Base-by-base conservation (phyloP, 2,329 filamentous ascomycete genomes). In the Cordyceps tenuipes region DNA sequence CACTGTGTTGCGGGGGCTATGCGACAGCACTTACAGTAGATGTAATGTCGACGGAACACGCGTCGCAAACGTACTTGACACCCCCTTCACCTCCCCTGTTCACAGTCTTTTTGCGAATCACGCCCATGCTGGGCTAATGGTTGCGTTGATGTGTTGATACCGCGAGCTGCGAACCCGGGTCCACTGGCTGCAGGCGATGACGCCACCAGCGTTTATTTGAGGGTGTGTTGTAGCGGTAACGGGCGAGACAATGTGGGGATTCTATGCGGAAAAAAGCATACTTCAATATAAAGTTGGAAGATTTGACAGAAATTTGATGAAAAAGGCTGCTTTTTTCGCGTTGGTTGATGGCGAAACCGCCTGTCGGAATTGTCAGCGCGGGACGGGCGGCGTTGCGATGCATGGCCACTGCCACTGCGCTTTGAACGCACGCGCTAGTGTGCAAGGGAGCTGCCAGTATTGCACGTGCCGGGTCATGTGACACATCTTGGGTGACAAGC, bases 21-120 rank as follows among this genome's bases (percentile, higher is more conserved):
- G 39, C 36, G 39, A 43, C 57, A 52, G 23, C 23, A 80, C 88
- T 69, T 82, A 96, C 94, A 51, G 94, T 99, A 5, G 92, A 94
- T 51, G 94, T 99, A 66, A 99, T 96, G 73, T 99, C 94, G 61
- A 90, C 90, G 49, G 91, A 96, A 74, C 94, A 99, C 62, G 96
- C 88, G 74, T 99, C 95, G 78, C 94, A 99, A 65, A 97, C 91
- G 73, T 96, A 99, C 73, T 97, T 97, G 36, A 91, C 89, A 64
- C 90, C 90, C 52, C 89, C 91, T 71, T 97, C 91, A 56, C 88
- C 91, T 64, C 90, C 90, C 70, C 90, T 82, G 59, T 87, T 86
- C 66, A 89, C 89, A 62, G 90, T 94, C 79, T 97, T 97, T 81
- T 97, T 97, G 72, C 92, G 89, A 72, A 97, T 96, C 69, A 96